A percentile compares a stretch with the other conserved stretches of the same genome.
phyloP scores from a whole-genome alignment of 2,329 filamentous ascomycete genomes.

The Aspergillus neotritici region DNA sequence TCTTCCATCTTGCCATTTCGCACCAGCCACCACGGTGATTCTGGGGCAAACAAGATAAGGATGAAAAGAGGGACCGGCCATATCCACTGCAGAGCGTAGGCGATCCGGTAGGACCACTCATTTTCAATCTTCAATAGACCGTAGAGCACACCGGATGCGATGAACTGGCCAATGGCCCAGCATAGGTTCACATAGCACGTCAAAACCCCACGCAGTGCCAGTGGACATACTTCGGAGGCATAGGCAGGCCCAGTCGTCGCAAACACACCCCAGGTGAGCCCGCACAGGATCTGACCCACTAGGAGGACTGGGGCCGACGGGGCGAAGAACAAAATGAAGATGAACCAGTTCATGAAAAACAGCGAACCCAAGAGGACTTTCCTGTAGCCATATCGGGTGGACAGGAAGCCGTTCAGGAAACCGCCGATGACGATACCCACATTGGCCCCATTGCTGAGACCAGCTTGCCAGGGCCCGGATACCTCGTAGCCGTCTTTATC shows the following conservation, averaged over 20 bases:
- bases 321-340: constrained; percentile 49
- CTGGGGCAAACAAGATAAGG: constrained; percentile 19
- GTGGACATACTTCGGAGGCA: constrained; percentile 25
- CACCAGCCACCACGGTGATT: constrained; percentile 24
- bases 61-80: constrained; percentile 21
- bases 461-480: constrained; percentile 21
- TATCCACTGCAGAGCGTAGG: constrained; percentile 28
- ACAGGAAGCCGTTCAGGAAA: constrained; percentile 25
- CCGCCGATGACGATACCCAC: constrained; percentile 22
- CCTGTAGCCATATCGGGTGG: constrained; percentile 38
- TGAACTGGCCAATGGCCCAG: constrained; percentile 31
- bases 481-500: constrained; percentile 13
- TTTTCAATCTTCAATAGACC: constrained; percentile 25
- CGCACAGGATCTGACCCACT: constrained; percentile 45
- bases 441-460: constrained; percentile 17
- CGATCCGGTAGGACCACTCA: constrained; percentile 36
- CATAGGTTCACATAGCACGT: constrained; percentile 38
- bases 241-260: constrained; percentile 24
- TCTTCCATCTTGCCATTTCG: constrained; percentile 20
- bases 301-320: constrained; percentile 41
- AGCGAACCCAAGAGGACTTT: constrained; percentile 42
- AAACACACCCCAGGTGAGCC: constrained; percentile 36
- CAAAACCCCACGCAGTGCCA: constrained; percentile 25
- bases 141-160: constrained; percentile 25
- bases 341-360: constrained; percentile 39